Conservation (phyloP, 2,329 filamentous ascomycete species). For the Hypoxylon sp. region DNA sequence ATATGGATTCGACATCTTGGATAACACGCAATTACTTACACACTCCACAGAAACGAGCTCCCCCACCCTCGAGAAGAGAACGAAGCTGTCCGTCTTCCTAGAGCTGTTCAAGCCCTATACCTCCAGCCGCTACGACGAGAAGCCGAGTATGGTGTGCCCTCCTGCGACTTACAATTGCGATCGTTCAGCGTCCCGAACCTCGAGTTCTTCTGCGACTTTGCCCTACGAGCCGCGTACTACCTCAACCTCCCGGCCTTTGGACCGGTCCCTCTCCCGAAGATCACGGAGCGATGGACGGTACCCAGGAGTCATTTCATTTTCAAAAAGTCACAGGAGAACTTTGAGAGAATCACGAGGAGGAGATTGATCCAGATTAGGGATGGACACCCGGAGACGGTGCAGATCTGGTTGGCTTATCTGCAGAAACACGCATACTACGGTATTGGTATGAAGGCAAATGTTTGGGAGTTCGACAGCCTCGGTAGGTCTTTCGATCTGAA, state of each 20-base stretch:
- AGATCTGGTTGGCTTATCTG: constrained; percentile 92
- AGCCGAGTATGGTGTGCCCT: constrained; percentile 82
- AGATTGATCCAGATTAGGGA: constrained; percentile 94
- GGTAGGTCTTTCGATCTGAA: constrained; percentile 63
- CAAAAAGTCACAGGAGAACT: constrained; percentile 99
- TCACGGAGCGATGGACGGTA: constrained; percentile 95
- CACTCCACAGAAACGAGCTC: constrained; percentile 48
- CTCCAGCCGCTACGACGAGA: constrained; percentile 85
- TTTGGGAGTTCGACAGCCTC: constrained; percentile 87
- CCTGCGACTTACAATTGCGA: constrained; percentile 92
- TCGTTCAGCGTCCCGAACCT: constrained; percentile 92
- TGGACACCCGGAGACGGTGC: constrained; percentile 88
- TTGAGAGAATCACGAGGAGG: constrained; percentile 89
- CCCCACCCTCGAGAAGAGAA: constrained; percentile 47
- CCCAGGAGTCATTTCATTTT: constrained; percentile 90
- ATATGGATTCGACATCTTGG: background rate
- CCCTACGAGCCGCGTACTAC: constrained; percentile 94
- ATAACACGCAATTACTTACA: constrained; percentile 37
- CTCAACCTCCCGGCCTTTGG: constrained; percentile 88
- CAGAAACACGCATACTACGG: constrained; percentile 94
- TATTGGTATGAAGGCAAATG: constrained; percentile 99
- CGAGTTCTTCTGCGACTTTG: constrained; percentile 95
- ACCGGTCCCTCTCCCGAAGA: constrained; percentile 86
- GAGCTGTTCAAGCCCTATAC: constrained; percentile 87
- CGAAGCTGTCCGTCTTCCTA: constrained; percentile 72